phyloP scores from a whole-genome alignment of 345 rosid species.

The Eucalyptus caleyi region DNA sequence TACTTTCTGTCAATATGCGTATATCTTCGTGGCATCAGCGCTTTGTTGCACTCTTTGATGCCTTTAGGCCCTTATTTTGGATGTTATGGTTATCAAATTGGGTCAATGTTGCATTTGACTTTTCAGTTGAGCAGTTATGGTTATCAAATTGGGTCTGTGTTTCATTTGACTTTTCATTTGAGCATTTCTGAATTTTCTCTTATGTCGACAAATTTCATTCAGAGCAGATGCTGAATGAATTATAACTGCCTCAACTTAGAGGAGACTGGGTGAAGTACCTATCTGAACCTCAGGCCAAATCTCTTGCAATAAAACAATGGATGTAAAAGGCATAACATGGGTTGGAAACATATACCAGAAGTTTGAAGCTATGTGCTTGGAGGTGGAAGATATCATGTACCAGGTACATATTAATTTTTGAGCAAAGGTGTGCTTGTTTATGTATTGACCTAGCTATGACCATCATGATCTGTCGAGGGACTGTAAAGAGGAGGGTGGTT shows the following conservation, averaged over 20 bases:
- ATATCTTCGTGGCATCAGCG: background rate
- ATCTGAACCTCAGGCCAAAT: background rate
- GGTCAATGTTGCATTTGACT: background rate
- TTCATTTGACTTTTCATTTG: background rate
- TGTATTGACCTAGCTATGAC: background rate
- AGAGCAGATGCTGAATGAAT: background rate
- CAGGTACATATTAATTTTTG: slow-evolving; percentile 28
- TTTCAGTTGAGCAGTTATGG: background rate
- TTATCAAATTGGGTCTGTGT: background rate
- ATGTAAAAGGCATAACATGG: slow-evolving; percentile 58
- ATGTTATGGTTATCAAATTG: background rate
- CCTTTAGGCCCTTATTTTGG: background rate
- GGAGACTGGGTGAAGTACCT: background rate
- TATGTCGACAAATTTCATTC: background rate
- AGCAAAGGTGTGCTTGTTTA: background rate
- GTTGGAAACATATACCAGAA: slow-evolving; percentile 66
- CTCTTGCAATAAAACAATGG: slow-evolving; percentile 24
- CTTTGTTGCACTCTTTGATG: background rate
- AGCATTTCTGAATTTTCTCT: background rate
- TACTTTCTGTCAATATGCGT: background rate
- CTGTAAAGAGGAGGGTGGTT: background rate
- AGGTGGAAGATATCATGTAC: slow-evolving; percentile 79
- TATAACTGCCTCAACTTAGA: background rate
- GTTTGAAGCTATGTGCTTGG: slow-evolving; percentile 87
- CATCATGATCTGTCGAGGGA: background rate